These are phyloP conservation scores for Solanum lycopersicoides DNA, from an alignment of 257 asterid species.

Conservation along the genomic window DNA sequence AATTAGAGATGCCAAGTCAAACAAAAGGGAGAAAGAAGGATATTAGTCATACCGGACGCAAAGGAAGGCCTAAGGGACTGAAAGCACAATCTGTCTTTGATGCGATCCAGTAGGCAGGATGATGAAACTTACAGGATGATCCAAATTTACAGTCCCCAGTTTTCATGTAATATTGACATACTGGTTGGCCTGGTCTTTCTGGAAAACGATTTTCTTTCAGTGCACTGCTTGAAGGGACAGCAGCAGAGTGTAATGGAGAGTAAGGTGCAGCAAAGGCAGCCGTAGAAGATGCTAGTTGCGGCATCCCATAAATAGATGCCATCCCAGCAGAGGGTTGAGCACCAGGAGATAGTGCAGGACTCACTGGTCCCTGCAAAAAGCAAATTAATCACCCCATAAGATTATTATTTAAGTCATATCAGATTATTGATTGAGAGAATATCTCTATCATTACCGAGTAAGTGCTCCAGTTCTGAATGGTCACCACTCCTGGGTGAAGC, in stretches of 20 bases:
- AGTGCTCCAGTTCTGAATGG: constrained; percentile 70
- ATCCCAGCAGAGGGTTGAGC: constrained; percentile 47
- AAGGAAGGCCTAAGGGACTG: constrained; percentile 74
- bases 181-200: constrained; percentile 66
- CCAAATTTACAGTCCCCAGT: constrained; percentile 89
- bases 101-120: constrained; percentile 50
- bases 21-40: background rate
- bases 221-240: constrained; percentile 25
- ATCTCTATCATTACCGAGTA: constrained; percentile 35
- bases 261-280: constrained; percentile 43
- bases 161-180: constrained; percentile 75
- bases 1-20: background rate
- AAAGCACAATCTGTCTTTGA: constrained; percentile 37
- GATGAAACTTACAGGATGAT: constrained; percentile 72
- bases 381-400: constrained; percentile 10
- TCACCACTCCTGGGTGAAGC: constrained; percentile 61
- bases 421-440: background rate
- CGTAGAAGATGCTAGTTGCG: constrained; percentile 49
- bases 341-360: constrained; percentile 57
- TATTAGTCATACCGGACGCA: constrained; percentile 62
- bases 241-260: constrained; percentile 35
- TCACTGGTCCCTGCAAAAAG: constrained; percentile 44
- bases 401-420: background rate
- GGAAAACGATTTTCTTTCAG: constrained; percentile 49
- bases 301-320: constrained; percentile 45